Evolutionary conservation across 2,329 filamentous ascomycete species (phyloP).

Genomic region (Madurella mycetomatis): DNA sequence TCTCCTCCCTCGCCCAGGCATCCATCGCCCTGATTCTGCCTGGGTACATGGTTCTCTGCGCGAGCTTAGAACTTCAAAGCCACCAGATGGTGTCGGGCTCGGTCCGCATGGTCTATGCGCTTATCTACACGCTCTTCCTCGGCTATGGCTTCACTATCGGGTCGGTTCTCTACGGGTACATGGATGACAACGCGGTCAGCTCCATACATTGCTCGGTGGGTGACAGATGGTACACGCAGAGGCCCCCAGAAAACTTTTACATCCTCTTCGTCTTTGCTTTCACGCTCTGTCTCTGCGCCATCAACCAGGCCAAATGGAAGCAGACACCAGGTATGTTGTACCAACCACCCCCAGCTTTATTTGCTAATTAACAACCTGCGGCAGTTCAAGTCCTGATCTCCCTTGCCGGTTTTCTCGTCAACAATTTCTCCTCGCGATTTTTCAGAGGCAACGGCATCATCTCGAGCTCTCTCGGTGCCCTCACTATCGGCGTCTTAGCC

Average conservation of each 20-base stretch:
- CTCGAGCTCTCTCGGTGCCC: constrained; percentile 70
- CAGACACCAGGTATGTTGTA: constrained; percentile 22
- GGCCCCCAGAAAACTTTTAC: constrained; percentile 45
- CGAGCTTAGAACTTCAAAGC: constrained; percentile 63
- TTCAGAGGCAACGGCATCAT: constrained; percentile 70
- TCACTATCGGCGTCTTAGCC: constrained; percentile 71
- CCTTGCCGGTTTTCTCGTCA: constrained; percentile 68
- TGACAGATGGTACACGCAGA: constrained; percentile 26
- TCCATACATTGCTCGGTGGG: constrained; percentile 38
- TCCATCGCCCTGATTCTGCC: constrained; percentile 71
- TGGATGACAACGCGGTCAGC: constrained; percentile 51
- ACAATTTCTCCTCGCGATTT: constrained; percentile 63
- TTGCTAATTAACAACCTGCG: not conserved
- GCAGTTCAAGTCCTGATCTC: constrained; percentile 70
- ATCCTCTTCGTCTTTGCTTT: constrained; percentile 63
- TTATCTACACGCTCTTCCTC: constrained; percentile 68
- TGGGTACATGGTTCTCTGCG: constrained; percentile 59
- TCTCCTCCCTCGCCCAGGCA: constrained; percentile 67
- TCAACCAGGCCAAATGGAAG: constrained; percentile 74
- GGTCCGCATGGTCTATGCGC: constrained; percentile 69
- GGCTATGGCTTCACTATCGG: constrained; percentile 70
- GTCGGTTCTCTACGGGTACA: constrained; percentile 57
- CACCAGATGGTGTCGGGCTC: constrained; percentile 66
- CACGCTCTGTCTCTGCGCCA: constrained; percentile 54
- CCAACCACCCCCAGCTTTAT: too few species aligned